Evolutionary conservation across 2,329 filamentous ascomycete species (phyloP).

Genomic region (Cercospora beticola): DNA sequence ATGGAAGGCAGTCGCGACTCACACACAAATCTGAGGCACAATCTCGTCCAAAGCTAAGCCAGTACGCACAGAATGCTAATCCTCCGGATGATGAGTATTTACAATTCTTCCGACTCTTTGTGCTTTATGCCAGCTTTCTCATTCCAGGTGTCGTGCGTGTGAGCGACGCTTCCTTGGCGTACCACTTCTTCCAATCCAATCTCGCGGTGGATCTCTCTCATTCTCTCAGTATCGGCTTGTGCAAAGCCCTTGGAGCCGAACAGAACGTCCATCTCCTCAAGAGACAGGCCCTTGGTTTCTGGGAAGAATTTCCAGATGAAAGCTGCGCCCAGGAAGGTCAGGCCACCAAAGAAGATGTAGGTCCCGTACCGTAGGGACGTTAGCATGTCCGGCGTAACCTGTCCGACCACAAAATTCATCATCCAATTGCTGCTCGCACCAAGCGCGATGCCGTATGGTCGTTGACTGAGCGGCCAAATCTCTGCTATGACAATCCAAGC

Average conservation of each 20-base stretch:
- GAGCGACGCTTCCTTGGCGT: constrained; percentile 23
- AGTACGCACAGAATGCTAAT: background rate
- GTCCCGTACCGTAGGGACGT: constrained; percentile 66
- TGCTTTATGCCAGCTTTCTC: constrained; percentile 24
- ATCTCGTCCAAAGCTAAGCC: too few relatives aligned
- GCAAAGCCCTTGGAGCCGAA: constrained; percentile 59
- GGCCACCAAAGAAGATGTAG: constrained; percentile 67
- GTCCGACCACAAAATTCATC: constrained; percentile 63
- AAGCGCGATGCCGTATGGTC: constrained; percentile 69
- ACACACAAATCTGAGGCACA: background rate
- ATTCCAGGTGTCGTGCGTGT: constrained; percentile 3
- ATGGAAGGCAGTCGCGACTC: background rate
- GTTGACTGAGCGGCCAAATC: constrained; percentile 69
- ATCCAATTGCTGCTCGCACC: constrained; percentile 55
- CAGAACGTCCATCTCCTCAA: constrained; percentile 44
- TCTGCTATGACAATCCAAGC: constrained; percentile 70
- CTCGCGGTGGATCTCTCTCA: constrained; percentile 70
- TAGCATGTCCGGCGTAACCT: constrained; percentile 66
- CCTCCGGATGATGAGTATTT: background rate
- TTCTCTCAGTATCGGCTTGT: constrained; percentile 65
- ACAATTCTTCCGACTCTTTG: constrained; percentile 17
- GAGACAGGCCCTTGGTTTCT: constrained; percentile 54
- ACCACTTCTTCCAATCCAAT: constrained; percentile 57
- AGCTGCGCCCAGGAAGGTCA: constrained; percentile 62
- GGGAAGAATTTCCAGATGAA: constrained; percentile 56